A percentile compares a stretch with the other conserved stretches of the same genome.
Conservation (phyloP, 805 yeast species). For the Nakazawaea wyomingensis region DNA sequence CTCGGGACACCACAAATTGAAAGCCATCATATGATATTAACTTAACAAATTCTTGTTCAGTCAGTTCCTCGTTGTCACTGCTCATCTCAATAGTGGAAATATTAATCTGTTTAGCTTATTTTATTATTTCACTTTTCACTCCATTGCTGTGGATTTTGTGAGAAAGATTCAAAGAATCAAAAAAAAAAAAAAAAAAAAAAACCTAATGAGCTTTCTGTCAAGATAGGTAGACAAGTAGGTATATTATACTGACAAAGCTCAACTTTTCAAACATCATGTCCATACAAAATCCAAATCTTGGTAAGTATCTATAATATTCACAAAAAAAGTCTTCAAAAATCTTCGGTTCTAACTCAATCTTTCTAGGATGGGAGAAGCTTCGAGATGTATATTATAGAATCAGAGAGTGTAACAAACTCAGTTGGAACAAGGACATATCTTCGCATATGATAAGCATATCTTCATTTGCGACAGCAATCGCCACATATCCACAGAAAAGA, state of each 20-base stretch:
- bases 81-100: not conserved
- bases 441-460: conserved; percentile 40
- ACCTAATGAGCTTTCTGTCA: too few relatives aligned
- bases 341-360: too few relatives aligned
- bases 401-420: conserved; percentile 49
- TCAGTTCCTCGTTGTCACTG: conserved; percentile 18
- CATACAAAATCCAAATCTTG: conserved; percentile 26
- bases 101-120: too few relatives aligned
- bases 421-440: conserved; percentile 39
- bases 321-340: too few relatives aligned
- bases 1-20: conserved; percentile 55
- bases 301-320: conserved; percentile 13
- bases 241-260: too few relatives aligned
- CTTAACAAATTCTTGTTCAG: conserved; percentile 40
- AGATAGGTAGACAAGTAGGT: too few relatives aligned
- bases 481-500: conserved; percentile 33
- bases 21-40: conserved; percentile 71
- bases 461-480: conserved; percentile 50
- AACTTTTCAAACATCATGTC: conserved; percentile 15
- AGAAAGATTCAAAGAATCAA: too few relatives aligned
- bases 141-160: too few relatives aligned
- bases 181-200: too few relatives aligned
- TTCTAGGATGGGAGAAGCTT: conserved; percentile 70
- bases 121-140: too few relatives aligned
- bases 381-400: conserved; percentile 64